Base-by-base conservation (phyloP, 768 basidiomycete genomes). In the Boletus fagicola region DNA sequence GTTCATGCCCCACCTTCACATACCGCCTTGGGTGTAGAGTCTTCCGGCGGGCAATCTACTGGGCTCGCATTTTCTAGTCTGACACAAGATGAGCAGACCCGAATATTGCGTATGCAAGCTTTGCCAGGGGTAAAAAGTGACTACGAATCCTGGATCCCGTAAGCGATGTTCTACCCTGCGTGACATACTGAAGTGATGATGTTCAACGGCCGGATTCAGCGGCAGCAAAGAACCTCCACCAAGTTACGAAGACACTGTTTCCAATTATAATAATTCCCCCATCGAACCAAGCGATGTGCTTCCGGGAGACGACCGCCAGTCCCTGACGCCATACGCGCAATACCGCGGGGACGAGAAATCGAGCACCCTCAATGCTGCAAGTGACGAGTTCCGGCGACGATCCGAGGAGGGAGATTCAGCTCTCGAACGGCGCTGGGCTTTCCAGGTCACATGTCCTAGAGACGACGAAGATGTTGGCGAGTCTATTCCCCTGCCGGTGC, bases 181-280 rank as follows among this genome's bases (percentile, higher is more conserved):
- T 6, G 43, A 44, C 22, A 20, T 48, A 10, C 4, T 49, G 43
- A 46, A 20, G 2, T n/a, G 16, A 51, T 24, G 11, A 57, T 3
- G 7, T 26, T 47, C 5, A 6, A 6, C 28, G 18, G 9, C 5
- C 3, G 3, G n/a, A 42, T 13, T 15, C 15, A 35, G 62, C 5
- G 54, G 49, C 15, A 36, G 15, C 8, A 26, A 54, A 5, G 59
- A 53, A 16, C 56, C 59, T 43, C 63, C 62, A 15, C 62, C 63
- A 20, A 64, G 56, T 20, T 62, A 62, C 12, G n/a, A 65, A 20
- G 63, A 58, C 8, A 42, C 38, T 11, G 10, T 47, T 31, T 44
- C 53, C 28, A 16, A 45, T 36, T 16, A 38, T 6, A 6, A 49
- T 1, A 0, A n/a, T 20, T 48, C 33, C 20, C 8, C 22, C 18